phyloP scores from a whole-genome alignment of 768 basidiomycete genomes.

The Naganishia onofrii region DNA sequence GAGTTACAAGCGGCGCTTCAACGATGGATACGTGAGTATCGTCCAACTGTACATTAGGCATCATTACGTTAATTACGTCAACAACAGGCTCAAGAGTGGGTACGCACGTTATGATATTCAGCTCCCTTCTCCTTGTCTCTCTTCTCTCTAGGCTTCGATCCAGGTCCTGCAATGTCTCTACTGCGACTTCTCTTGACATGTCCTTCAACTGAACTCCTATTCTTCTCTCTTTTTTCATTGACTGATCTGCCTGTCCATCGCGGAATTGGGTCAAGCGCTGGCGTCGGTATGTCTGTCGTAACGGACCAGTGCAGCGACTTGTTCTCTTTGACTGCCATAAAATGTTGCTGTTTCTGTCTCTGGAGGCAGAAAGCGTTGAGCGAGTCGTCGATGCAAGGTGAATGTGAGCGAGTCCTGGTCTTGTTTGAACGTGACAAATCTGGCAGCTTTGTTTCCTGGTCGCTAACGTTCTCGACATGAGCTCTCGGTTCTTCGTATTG shows the following conservation, averaged over 20 bases:
- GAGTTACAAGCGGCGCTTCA: slow-evolving; percentile 4
- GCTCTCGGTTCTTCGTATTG: slow-evolving; percentile 10
- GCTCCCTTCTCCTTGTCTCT: background rate
- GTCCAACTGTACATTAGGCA: background rate
- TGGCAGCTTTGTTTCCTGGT: background rate
- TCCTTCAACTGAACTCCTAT: background rate
- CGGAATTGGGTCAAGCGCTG: slow-evolving; percentile 6
- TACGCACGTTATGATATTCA: background rate
- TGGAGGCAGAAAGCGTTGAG: background rate
- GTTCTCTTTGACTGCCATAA: background rate
- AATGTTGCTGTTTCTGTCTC: background rate
- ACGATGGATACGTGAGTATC: slow-evolving; percentile 10
- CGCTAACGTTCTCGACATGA: background rate
- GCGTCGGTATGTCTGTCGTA: background rate
- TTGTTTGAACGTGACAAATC: background rate
- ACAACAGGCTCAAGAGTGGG: too few relatives aligned
- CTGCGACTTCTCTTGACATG: slow-evolving; percentile 7
- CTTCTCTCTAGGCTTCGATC: slow-evolving; percentile 3
- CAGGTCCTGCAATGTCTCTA: background rate
- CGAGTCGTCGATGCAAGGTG: slow-evolving; percentile 21
- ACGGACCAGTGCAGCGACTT: background rate
- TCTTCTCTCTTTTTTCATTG: slow-evolving; percentile 19
- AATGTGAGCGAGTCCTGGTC: slow-evolving; percentile 1
- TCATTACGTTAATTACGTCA: background rate
- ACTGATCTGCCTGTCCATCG: slow-evolving; percentile 7